Base-by-base conservation (phyloP, 306 rosid genomes). In the Rubus parviflorus region DNA sequence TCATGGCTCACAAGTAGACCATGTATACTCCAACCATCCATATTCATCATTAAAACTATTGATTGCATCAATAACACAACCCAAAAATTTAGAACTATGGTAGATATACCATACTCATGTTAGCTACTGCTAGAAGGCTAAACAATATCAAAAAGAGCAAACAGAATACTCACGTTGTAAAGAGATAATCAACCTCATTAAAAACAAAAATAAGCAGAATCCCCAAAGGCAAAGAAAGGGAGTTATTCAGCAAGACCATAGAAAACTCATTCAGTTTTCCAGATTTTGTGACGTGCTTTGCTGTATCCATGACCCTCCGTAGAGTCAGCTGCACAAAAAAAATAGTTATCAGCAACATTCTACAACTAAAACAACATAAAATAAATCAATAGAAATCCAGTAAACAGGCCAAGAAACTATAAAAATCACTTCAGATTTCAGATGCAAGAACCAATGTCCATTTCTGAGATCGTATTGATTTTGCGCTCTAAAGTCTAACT, bases 231-330 rank as follows among this genome's bases (percentile, higher is more conserved):
- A 96, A 73, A 65, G 99, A 96, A 74, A 96, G 98, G 41, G 83
- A 80, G 89, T 96, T 96, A 84, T 96, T 96, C 75, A 96, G 90
- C 90, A 96, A 83, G 86, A 96, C 99, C 99, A 92, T 96, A 7
- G 99, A 92, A 81, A 96, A 96, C 80, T 92, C 99, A 38, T 96
- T 96, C 81, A 96, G 78, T 80, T 87, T 90, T 81, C 99, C 99
- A 53, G 97, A 92, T 85, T 89, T 91, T 47, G 98, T 89, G 64
- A 83, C 75, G 62, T 83, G 97, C 84, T 96, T 96, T 74, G 99
- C 99, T 8, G 96, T 91, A 87, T 96, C 99, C 97, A 96, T 96
- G 86, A 92, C 87, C 80, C 89, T 88, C 68, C 94, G 93, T 56
- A 96, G 87, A 52, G 96, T 96, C 82, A 96, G 86, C 99, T 96